Evolutionary conservation across 202 grass and related monocot genomes (phyloP).

Genomic region (Musa balbisiana): DNA sequence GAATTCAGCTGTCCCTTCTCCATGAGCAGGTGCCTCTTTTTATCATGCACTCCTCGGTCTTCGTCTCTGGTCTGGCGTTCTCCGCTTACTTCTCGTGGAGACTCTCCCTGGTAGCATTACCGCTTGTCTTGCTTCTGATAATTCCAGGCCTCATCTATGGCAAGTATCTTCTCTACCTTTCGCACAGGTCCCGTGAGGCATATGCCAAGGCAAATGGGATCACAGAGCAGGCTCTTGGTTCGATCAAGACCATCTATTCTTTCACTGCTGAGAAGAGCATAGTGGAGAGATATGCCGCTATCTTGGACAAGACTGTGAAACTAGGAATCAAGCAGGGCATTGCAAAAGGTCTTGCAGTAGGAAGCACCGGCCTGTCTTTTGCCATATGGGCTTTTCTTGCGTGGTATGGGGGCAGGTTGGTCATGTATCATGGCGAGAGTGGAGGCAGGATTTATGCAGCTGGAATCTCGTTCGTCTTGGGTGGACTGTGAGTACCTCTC

Average conservation of each 20-base stretch:
- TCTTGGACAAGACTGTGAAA: constrained; percentile 68
- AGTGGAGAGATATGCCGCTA: constrained; percentile 51
- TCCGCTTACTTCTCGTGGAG: constrained; percentile 94
- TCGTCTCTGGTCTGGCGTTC: constrained; percentile 76
- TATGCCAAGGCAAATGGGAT: constrained; percentile 68
- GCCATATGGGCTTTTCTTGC: constrained; percentile 94
- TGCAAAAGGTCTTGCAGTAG: constrained; percentile 79
- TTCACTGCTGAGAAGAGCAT: constrained; percentile 90
- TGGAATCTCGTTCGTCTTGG: constrained; percentile 92
- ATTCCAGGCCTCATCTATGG: constrained; percentile 93
- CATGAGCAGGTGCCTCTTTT: constrained; percentile 82
- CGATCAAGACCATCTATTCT: constrained; percentile 89
- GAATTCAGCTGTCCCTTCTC: not conserved
- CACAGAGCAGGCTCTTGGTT: constrained; percentile 68
- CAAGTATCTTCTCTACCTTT: constrained; percentile 87
- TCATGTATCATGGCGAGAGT: constrained; percentile 70
- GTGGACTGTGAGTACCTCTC: constrained; percentile 63
- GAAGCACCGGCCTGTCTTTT: constrained; percentile 75
- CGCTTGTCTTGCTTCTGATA: constrained; percentile 72
- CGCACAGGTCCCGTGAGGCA: constrained; percentile 38
- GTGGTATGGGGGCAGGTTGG: constrained; percentile 81
- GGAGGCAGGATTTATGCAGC: constrained; percentile 92
- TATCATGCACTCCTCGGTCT: constrained; percentile 84
- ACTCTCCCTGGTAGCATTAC: constrained; percentile 80
- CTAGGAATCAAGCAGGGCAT: constrained; percentile 92